Evolutionary conservation across 345 rosid species (phyloP), one percentile per base, ranked within the genome.

Genomic region (Noccaea bulbosa): DNA sequence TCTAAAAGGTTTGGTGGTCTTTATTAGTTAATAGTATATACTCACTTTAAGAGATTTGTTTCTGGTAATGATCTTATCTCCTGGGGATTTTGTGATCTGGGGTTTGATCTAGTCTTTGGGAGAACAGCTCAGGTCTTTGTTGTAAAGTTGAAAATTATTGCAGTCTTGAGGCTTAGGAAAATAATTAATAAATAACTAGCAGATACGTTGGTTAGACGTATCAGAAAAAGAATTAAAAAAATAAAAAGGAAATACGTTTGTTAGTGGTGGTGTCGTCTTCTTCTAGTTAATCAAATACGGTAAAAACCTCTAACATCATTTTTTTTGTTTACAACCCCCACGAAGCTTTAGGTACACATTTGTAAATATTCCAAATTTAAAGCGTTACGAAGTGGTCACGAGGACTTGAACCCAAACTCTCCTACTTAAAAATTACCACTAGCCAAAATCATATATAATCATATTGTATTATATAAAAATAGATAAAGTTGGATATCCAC

Each of bases 41-140:
- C 33, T 17, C 20, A 17, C 46, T 5, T 44, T 74, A 37, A 56
- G 78, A 67, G 47, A 64, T 71, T 71, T 22, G 55, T 11, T 67
- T 40, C 50, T 38, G 38, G 5, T 52, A 52, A 70, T 40, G 49
- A 41, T 81, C 80, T 65, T 86, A 79, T 83, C 84, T 81, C 72
- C 71, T 53, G 20, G 71, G 75, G 85, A 81, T 81, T 40, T 69
- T 75, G 74, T 78, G 76, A 16, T 64, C 32, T 70, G 81, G 78
- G 63, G 46, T 66, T 54, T 35, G 83, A 71, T 73, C 32, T 47
- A 69, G 5, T 47, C 38, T 65, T 65, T 56, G 10, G 67, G 66
- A 69, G 82, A 80, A 78, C 90, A 81, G 88, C 79, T 89, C 96
- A 86, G 80, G 74, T 75, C 85, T 84, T 78, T 70, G 81, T 50